Conservation (phyloP, 331 rosid species). For the Dryas integrifolia region DNA sequence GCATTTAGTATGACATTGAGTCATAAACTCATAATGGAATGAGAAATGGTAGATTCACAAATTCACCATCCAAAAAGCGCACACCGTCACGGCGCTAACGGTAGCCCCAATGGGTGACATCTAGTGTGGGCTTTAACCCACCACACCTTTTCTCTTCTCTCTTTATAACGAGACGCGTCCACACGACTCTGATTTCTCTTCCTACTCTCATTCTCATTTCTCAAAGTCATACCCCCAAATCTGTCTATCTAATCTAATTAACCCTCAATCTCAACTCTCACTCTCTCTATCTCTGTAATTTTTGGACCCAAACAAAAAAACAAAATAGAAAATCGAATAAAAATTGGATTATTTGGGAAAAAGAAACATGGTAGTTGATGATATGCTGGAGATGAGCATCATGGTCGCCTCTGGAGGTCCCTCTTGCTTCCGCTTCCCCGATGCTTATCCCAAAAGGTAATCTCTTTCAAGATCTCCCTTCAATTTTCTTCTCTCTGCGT, state of each 20-base stretch:
- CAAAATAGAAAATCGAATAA: not conserved
- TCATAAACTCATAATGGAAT: too few species aligned
- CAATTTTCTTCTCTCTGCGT: constrained; percentile 31
- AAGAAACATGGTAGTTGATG: constrained; percentile 61
- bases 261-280: not conserved
- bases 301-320: constrained; percentile 3
- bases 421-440: constrained; percentile 60
- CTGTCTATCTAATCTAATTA: not conserved
- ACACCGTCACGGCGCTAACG: constrained; percentile 57
- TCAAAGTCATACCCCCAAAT: not conserved
- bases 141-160: not conserved
- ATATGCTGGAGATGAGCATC: constrained; percentile 58
- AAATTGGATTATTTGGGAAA: constrained; percentile 26
- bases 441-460: constrained; percentile 75
- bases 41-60: too few species aligned
- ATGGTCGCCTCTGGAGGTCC: constrained; percentile 49
- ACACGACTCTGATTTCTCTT: constrained; percentile 39
- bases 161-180: constrained; percentile 47
- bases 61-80: not conserved
- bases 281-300: not conserved
- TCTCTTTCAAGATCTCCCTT: constrained; percentile 45
- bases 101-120: constrained; percentile 34
- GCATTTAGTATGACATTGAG: too few species aligned
- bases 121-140: constrained; percentile 60
- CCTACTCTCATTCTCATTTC: not conserved